phyloP scores from a whole-genome alignment of 345 rosid species.

The Salix brachista region DNA sequence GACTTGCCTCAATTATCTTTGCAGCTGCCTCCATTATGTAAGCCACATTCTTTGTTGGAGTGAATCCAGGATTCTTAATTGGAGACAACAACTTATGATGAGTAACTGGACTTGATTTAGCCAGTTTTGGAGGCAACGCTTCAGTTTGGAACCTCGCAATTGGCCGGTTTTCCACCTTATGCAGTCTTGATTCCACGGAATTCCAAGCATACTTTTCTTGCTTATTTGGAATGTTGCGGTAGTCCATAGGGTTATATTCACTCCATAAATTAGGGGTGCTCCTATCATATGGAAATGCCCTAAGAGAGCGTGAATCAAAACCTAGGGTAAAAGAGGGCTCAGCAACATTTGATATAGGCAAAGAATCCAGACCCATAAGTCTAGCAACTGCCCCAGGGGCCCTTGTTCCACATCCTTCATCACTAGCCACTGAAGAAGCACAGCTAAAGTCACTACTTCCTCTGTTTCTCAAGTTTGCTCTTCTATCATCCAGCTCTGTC shows the following conservation, averaged over 20 bases:
- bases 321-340: constrained; percentile 38
- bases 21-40: constrained; percentile 79
- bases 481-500: constrained; percentile 45
- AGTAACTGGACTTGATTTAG: constrained; percentile 56
- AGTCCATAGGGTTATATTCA: constrained; percentile 40
- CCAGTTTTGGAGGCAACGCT: constrained; percentile 65
- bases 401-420: constrained; percentile 55
- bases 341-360: constrained; percentile 51
- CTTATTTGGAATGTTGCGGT: constrained; percentile 29
- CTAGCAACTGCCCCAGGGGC: constrained; percentile 91
- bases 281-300: constrained; percentile 29
- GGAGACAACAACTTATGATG: constrained; percentile 79
- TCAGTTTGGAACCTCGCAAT: constrained; percentile 80
- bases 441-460: constrained; percentile 50
- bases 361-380: constrained; percentile 90
- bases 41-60: constrained; percentile 45
- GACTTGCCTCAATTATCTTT: constrained; percentile 72
- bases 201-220: constrained; percentile 34
- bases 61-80: constrained; percentile 55
- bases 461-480: constrained; percentile 37
- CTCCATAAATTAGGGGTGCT: constrained; percentile 32
- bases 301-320: constrained; percentile 28
- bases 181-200: constrained; percentile 34
- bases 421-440: constrained; percentile 64
- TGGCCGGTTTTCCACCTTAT: constrained; percentile 43